Percentiles rank a stretch among this genome's conserved stretches.
These are phyloP conservation scores for Lipomyces yamanashiensis DNA, from an alignment of 805 yeast genomes.

Conservation along the genomic window DNA sequence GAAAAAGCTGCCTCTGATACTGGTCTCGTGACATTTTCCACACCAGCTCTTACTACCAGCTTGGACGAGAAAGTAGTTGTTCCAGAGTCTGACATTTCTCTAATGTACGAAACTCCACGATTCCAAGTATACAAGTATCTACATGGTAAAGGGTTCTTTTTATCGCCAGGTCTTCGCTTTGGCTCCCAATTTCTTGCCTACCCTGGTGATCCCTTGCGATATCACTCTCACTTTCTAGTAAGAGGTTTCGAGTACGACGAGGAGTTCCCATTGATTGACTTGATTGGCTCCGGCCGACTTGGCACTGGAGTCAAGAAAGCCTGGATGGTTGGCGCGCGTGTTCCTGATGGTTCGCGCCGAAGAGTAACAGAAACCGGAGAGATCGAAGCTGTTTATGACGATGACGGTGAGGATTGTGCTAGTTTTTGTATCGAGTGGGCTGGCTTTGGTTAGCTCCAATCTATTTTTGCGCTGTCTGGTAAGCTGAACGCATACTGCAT, in stretches of 20 bases:
- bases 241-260: slow-evolving; percentile 56
- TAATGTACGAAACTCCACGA: slow-evolving; percentile 28
- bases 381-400: slow-evolving; percentile 13
- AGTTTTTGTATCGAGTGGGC: slow-evolving; percentile 91
- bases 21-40: slow-evolving; percentile 5
- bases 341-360: slow-evolving; percentile 20
- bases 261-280: slow-evolving; percentile 58
- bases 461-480: too few species aligned
- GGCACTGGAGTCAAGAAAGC: slow-evolving; percentile 92
- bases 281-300: slow-evolving; percentile 85
- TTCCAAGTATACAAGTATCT: slow-evolving; percentile 51
- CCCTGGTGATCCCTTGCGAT: slow-evolving; percentile 92
- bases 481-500: too few species aligned
- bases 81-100: slow-evolving; percentile 10
- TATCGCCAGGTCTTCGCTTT: slow-evolving; percentile 86
- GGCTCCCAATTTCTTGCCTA: slow-evolving; percentile 90
- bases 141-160: slow-evolving; percentile 53
- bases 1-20: background rate
- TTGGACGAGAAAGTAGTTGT: background rate
- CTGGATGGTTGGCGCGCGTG: slow-evolving; percentile 58
- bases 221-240: slow-evolving; percentile 84
- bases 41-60: slow-evolving; percentile 13
- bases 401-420: slow-evolving; percentile 44
- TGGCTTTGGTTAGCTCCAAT: slow-evolving; percentile 71
- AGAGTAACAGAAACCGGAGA: slow-evolving; percentile 21